These are phyloP conservation scores for Zymoseptoria crescenta DNA, from an alignment of 2,329 filamentous ascomycete genomes.

Conservation along the genomic window DNA sequence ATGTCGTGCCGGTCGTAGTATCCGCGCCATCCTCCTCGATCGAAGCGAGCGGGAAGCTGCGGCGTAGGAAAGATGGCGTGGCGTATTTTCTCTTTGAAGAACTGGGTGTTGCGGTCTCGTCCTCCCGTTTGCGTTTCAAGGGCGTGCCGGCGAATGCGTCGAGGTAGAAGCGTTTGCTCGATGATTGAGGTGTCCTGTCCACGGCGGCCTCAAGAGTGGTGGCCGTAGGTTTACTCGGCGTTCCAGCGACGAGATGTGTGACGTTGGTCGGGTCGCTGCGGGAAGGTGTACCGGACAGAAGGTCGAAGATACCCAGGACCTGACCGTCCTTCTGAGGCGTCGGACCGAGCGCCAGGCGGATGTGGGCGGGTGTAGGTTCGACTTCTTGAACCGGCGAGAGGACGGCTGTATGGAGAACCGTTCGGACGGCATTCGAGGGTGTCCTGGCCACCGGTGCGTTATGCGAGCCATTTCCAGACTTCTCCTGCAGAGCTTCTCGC, in stretches of 20 bases:
- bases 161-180: conserved; percentile 53
- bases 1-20: conserved; percentile 6
- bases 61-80: conserved; percentile 63
- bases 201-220: conserved; percentile 10
- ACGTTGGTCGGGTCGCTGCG: conserved; percentile 20
- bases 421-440: conserved; percentile 10
- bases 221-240: conserved; percentile 30
- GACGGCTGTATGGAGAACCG: neutral
- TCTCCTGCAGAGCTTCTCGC: conserved; percentile 11
- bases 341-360: conserved; percentile 50
- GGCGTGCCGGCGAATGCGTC: conserved; percentile 59
- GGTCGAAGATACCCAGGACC: conserved; percentile 69
- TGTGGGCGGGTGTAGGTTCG: conserved; percentile 28
- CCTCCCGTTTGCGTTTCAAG: conserved; percentile 41
- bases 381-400: conserved; percentile 21
- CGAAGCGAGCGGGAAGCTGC: conserved; percentile 43
- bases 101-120: conserved; percentile 27
- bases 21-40: conserved; percentile 50
- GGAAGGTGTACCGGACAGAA: conserved; percentile 38
- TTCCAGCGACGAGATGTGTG: conserved; percentile 30
- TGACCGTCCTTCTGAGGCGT: conserved; percentile 74
- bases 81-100: conserved; percentile 41
- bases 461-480: conserved; percentile 7
- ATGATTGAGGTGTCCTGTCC: conserved; percentile 42
- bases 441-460: conserved; percentile 15